A percentile compares a stretch with the other conserved stretches of the same genome.
Evolutionary conservation across 2,329 filamentous ascomycete species (phyloP).

Genomic region (Aspergillus candidus): DNA sequence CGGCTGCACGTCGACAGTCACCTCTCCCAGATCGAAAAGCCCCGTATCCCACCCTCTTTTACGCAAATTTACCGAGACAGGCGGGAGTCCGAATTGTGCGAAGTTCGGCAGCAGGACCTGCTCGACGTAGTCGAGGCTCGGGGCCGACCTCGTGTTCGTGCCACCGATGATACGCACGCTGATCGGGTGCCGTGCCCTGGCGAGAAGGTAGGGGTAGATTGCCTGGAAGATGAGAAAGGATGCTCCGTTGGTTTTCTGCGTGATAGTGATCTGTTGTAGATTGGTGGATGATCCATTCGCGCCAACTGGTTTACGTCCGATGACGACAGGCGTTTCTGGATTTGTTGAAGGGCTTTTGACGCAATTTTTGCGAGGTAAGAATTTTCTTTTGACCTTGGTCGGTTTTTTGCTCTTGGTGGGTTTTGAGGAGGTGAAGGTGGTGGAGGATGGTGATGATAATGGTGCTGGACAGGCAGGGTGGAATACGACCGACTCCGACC

Average conservation of each 20-base stretch:
- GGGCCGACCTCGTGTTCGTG: conserved; percentile 52
- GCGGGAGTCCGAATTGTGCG: conserved; percentile 45
- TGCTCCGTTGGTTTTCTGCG: conserved; percentile 47
- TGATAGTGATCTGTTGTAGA: conserved; percentile 30
- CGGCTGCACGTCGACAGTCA: conserved; percentile 45
- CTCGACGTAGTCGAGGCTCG: conserved; percentile 51
- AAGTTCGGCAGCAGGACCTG: conserved; percentile 54
- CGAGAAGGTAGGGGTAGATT: conserved; percentile 52
- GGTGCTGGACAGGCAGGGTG: conserved; percentile 15
- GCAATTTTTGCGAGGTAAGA: conserved; percentile 15
- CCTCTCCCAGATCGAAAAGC: conserved; percentile 40
- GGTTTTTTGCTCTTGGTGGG: not conserved
- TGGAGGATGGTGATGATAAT: too few relatives aligned
- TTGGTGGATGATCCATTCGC: too few relatives aligned
- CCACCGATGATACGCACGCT: conserved; percentile 49
- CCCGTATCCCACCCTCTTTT: conserved; percentile 52
- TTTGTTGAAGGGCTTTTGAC: too few relatives aligned
- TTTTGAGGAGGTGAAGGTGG: not conserved
- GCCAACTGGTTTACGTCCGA: too few relatives aligned
- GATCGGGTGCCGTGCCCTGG: conserved; percentile 31
- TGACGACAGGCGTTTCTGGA: too few relatives aligned
- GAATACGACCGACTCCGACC: conserved; percentile 32
- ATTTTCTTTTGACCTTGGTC: conserved; percentile 9
- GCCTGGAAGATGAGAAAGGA: conserved; percentile 54
- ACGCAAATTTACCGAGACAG: conserved; percentile 38